Evolutionary conservation across 2,329 filamentous ascomycete species (phyloP).

Genomic region (Penicillium aurantiogriseum): DNA sequence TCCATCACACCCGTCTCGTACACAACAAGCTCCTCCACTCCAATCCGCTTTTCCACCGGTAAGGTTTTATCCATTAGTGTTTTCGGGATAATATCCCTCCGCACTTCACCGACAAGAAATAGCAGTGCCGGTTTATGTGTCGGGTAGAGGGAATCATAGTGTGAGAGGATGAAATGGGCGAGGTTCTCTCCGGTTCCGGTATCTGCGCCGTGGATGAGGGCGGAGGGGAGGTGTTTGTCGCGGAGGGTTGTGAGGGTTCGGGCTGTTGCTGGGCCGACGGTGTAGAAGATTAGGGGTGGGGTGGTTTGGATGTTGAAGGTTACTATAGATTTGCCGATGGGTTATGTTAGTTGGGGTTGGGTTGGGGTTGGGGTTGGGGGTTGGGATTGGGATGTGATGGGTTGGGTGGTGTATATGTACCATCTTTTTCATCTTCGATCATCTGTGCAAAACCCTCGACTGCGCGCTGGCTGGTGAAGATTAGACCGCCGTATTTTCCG

Average conservation of each 20-base stretch:
- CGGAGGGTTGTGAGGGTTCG: slow-evolving; percentile 63
- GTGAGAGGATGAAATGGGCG: slow-evolving; percentile 71
- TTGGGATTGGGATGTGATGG: not conserved
- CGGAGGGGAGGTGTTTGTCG: slow-evolving; percentile 46
- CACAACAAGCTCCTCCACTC: slow-evolving; percentile 75
- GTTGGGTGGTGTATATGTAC: slow-evolving; percentile 23
- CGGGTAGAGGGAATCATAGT: slow-evolving; percentile 58
- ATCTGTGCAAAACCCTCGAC: slow-evolving; percentile 47
- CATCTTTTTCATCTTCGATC: slow-evolving; percentile 30
- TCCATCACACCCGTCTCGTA: slow-evolving; percentile 84
- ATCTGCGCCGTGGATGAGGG: slow-evolving; percentile 70
- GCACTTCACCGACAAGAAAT: slow-evolving; percentile 87
- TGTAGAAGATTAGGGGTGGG: slow-evolving; percentile 40
- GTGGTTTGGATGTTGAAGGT: slow-evolving; percentile 22
- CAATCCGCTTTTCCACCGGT: slow-evolving; percentile 51
- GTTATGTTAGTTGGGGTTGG: not conserved
- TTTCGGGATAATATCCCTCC: slow-evolving; percentile 84
- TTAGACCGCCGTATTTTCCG: slow-evolving; percentile 46
- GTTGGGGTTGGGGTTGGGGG: not conserved
- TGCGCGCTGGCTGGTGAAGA: slow-evolving; percentile 51
- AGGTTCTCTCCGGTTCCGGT: slow-evolving; percentile 82
- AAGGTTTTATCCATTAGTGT: slow-evolving; percentile 64
- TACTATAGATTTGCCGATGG: not conserved
- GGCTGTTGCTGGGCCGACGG: slow-evolving; percentile 53
- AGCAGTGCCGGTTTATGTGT: slow-evolving; percentile 59